Base-by-base conservation (phyloP, 2,329 filamentous ascomycete genomes). In the Verticillium dahliae region DNA sequence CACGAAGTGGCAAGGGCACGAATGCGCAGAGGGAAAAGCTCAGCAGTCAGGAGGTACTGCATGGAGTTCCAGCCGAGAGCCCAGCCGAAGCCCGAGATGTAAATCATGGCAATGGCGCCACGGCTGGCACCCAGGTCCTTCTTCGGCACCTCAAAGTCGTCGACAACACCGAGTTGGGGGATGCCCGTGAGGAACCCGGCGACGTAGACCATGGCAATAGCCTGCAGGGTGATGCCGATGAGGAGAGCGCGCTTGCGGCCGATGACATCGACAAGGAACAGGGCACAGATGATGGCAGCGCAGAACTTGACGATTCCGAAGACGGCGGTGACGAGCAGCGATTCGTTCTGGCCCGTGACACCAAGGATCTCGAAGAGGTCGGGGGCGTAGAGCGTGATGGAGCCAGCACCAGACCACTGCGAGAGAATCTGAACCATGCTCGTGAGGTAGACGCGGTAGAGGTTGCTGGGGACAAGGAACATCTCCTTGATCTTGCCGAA, bases 201-300 rank as follows among this genome's bases (percentile, higher is more conserved):
- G 13, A 89, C 77, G 70, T 88, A 89, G 65, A 85, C 65, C 83
- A 89, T 87, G 14, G 85, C 67, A 10, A 89, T 71, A 15, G 80
- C 79, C 70, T 89, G 86, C 1, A 88, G 75, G 1, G 76, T 77
- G 66, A 89, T 88, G 2, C 86, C 86, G 0, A 81, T 72, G 18
- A 87, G 78, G 0, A 89, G 79, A 0, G 86, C 80, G 7, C 85
- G 83, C 74, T 92, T 92, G 62, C 90, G 87, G 4, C 90, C 90
- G 65, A 93, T 87, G 60, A 89, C 86, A 67, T 93, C 90, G 65
- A 93, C 89, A 9, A 93, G 81, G 81, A 93, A 91, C 59, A 92
- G 80, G 0, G 90, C 90, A 71, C 90, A 93, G 45, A 85, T 66
- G 37, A 92, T 71, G 14, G 88, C 85, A 0, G 87, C 82, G 6